A percentile compares a stretch with the other conserved stretches of the same genome.
Evolutionary conservation across 768 basidiomycete species (phyloP).

Genomic region (Leucosporidium creatinivorum): DNA sequence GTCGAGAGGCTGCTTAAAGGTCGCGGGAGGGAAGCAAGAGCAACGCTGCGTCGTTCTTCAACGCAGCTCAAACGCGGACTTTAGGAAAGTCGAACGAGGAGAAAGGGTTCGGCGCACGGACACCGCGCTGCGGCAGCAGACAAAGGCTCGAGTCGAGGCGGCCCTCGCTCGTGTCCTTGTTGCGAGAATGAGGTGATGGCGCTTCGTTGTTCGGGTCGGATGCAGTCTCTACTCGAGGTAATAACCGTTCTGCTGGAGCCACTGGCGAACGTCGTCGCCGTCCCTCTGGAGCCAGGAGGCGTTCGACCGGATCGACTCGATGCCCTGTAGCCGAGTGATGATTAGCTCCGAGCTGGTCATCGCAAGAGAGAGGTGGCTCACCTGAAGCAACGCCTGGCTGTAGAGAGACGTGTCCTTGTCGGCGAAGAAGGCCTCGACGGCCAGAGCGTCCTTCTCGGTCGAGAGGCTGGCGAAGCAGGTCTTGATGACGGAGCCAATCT

Average conservation of each 20-base stretch:
- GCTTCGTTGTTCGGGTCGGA: too few relatives aligned
- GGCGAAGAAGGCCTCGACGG: constrained; percentile 48
- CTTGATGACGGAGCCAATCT: constrained; percentile 46
- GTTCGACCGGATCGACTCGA: constrained; percentile 13
- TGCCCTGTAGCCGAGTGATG: neutral
- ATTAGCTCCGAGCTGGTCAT: constrained; percentile 35
- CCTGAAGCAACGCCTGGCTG: constrained; percentile 1
- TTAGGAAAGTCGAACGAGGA: too few relatives aligned
- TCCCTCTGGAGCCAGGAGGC: constrained; percentile 7
- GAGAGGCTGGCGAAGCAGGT: constrained; percentile 50
- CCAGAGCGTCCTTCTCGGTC: constrained; percentile 58
- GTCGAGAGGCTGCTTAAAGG: too few relatives aligned
- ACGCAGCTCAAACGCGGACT: too few relatives aligned
- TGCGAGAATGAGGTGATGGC: too few relatives aligned
- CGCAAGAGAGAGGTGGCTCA: too few relatives aligned
- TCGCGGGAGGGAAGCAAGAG: too few relatives aligned
- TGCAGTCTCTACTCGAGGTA: neutral
- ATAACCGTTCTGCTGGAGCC: constrained; percentile 8
- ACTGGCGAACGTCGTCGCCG: neutral
- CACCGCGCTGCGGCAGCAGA: too few relatives aligned
- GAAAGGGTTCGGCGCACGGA: too few relatives aligned
- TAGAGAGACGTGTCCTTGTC: constrained; percentile 7
- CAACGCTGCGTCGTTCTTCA: too few relatives aligned
- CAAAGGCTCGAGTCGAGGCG: too few relatives aligned
- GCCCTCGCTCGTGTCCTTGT: too few relatives aligned